phyloP scores from a whole-genome alignment of 2,329 filamentous ascomycete genomes.

The Geosmithia flava region DNA sequence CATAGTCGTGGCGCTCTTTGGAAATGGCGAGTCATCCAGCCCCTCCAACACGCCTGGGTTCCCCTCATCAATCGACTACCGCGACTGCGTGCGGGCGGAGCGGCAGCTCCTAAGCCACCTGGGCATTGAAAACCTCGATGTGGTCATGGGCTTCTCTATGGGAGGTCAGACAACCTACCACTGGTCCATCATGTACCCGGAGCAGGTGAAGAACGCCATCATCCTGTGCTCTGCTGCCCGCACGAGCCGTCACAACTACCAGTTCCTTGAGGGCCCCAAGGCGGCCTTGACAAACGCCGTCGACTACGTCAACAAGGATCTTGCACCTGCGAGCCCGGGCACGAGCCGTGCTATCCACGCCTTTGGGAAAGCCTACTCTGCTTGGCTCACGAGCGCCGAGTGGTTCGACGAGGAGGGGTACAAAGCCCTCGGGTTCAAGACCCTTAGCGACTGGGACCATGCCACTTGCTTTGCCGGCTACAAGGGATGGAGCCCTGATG shows the following conservation, averaged over 20 bases:
- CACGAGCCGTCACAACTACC: constrained; percentile 31
- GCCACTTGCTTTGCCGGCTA: constrained; percentile 16
- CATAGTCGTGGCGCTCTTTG: constrained; percentile 31
- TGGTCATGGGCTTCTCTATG: constrained; percentile 35
- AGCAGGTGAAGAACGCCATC: constrained; percentile 23
- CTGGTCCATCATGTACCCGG: constrained; percentile 30
- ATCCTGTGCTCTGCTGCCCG: constrained; percentile 31
- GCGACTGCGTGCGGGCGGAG: constrained; percentile 29
- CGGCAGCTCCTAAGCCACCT: constrained; percentile 24
- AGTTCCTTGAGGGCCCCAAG: constrained; percentile 32
- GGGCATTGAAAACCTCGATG: constrained; percentile 19
- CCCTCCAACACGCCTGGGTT: constrained; percentile 30
- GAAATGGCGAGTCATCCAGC: constrained; percentile 33
- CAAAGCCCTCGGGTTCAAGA: constrained; percentile 17
- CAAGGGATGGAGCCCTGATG: constrained; percentile 27
- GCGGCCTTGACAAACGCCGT: constrained; percentile 23
- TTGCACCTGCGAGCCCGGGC: constrained; percentile 8
- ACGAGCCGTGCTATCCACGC: constrained; percentile 22
- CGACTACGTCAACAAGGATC: constrained; percentile 23
- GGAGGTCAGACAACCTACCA: constrained; percentile 34
- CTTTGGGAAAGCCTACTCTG: constrained; percentile 31
- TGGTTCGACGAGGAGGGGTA: constrained; percentile 32
- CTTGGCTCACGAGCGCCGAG: constrained; percentile 30
- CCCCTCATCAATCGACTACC: constrained; percentile 23
- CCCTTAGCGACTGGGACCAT: constrained; percentile 22